These are phyloP conservation scores for Leccinum obscurum DNA, from an alignment of 768 basidiomycete species.

Conservation along the genomic window DNA sequence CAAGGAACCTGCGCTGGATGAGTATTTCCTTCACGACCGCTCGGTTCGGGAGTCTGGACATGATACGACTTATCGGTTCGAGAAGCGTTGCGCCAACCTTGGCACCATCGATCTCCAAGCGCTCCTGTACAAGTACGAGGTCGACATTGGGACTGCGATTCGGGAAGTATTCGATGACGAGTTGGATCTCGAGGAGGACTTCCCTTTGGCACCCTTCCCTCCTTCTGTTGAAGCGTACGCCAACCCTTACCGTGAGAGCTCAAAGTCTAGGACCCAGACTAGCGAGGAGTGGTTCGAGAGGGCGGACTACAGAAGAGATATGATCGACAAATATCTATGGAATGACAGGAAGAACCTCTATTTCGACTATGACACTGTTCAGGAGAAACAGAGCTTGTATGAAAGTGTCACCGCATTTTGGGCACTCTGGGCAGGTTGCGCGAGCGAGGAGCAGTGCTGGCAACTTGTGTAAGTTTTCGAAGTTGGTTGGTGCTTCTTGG, in stretches of 20 bases:
- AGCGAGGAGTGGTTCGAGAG: conserved; percentile 94
- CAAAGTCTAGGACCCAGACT: conserved; percentile 59
- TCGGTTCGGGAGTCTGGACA: conserved; percentile 96
- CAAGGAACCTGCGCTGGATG: conserved; percentile 87
- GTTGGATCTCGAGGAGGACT: conserved; percentile 90
- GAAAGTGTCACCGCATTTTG: conserved; percentile 97
- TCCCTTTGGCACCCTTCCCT: conserved; percentile 89
- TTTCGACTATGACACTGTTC: conserved; percentile 94
- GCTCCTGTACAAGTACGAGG: conserved; percentile 96
- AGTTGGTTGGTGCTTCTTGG: conserved; percentile 1
- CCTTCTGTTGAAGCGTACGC: conserved; percentile 71
- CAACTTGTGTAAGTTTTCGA: conserved; percentile 75
- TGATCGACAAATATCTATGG: conserved; percentile 95
- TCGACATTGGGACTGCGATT: conserved; percentile 98
- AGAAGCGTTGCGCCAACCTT: conserved; percentile 96
- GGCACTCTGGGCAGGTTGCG: conserved; percentile 97
- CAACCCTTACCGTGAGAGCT: conserved; percentile 58
- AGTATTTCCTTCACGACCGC: conserved; percentile 97
- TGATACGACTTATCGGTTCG: conserved; percentile 95
- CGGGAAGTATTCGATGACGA: conserved; percentile 93
- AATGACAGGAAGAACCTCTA: conserved; percentile 93
- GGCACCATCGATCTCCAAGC: conserved; percentile 96
- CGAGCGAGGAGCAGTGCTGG: conserved; percentile 93
- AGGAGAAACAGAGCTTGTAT: conserved; percentile 89
- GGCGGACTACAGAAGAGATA: conserved; percentile 76